Conservation (phyloP, 73 alveolate species). For the Halteria grandinella region DNA sequence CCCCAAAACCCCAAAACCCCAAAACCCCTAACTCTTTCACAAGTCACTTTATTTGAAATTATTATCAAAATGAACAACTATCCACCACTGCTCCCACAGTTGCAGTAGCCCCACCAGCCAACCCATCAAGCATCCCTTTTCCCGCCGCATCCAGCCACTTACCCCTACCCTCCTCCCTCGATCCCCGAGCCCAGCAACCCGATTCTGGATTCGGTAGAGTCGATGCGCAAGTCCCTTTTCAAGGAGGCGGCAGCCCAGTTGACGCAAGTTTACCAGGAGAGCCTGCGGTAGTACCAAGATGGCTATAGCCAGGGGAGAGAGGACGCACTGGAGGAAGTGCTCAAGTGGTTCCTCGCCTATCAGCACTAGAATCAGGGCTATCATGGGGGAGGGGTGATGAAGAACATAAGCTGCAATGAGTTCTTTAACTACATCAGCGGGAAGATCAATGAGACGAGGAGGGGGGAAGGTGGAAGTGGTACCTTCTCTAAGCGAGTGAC, state of each 20-base stretch:
- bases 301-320: constrained; percentile 19
- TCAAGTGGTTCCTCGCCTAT: constrained; percentile 12
- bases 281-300: constrained; percentile 1
- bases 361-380: background rate
- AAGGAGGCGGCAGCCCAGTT: constrained; percentile 11
- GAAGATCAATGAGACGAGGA: background rate
- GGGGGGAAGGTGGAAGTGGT: background rate
- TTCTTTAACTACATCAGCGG: constrained; percentile 13
- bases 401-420: constrained; percentile 5
- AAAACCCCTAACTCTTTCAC: too few relatives aligned
- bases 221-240: background rate
- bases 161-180: too few relatives aligned
- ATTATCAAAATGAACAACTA: too few relatives aligned
- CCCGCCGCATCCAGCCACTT: too few relatives aligned
- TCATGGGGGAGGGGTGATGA: constrained; percentile 11
- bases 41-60: too few relatives aligned
- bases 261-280: background rate
- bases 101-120: too few relatives aligned
- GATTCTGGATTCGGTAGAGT: constrained; percentile 1
- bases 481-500: too few relatives aligned
- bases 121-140: too few relatives aligned
- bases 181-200: too few relatives aligned
- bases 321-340: constrained; percentile 28
- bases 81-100: too few relatives aligned
- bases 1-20: too few relatives aligned